Evolutionary conservation across 768 basidiomycete genomes (phyloP).

Genomic region (Dentipellis sp.): DNA sequence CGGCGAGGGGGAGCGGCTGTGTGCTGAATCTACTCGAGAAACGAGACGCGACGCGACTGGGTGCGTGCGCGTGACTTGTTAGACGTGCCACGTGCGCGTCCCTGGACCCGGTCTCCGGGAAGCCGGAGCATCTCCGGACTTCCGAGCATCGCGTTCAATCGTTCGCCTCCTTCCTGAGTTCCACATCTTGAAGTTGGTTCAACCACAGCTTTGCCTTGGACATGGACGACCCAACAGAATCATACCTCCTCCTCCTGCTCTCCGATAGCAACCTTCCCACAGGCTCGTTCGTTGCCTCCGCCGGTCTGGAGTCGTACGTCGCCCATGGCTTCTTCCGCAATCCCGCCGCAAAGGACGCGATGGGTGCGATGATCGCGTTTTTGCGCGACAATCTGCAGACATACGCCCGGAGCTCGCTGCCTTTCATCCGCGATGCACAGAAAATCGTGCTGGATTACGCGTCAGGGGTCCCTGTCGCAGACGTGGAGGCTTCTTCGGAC

Average conservation of each 20-base stretch:
- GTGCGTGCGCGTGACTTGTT: no score
- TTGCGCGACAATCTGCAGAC: slow-evolving; percentile 64
- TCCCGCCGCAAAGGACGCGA: slow-evolving; percentile 16
- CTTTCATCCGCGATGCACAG: slow-evolving; percentile 75
- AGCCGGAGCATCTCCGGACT: no score
- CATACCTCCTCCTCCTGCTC: slow-evolving; percentile 69
- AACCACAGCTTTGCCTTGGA: no score
- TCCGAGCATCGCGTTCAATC: no score
- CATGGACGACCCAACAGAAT: slow-evolving; percentile 25
- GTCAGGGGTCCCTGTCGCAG: not conserved
- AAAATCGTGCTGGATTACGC: slow-evolving; percentile 20
- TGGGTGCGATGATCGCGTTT: slow-evolving; percentile 44
- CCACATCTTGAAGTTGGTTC: no score
- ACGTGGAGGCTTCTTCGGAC: slow-evolving; percentile 2
- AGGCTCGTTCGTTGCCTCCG: slow-evolving; percentile 91
- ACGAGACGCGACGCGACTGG: no score
- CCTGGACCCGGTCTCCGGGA: no score
- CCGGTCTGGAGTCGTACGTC: slow-evolving; percentile 84
- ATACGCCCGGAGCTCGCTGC: slow-evolving; percentile 68
- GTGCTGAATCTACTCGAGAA: no score
- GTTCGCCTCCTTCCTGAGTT: no score
- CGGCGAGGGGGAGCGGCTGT: no score
- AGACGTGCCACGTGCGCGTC: no score
- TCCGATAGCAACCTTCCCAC: slow-evolving; percentile 94
- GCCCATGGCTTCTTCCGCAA: slow-evolving; percentile 68